Base-by-base conservation (phyloP, 2,329 filamentous ascomycete genomes). In the Diaporthe caulivora region DNA sequence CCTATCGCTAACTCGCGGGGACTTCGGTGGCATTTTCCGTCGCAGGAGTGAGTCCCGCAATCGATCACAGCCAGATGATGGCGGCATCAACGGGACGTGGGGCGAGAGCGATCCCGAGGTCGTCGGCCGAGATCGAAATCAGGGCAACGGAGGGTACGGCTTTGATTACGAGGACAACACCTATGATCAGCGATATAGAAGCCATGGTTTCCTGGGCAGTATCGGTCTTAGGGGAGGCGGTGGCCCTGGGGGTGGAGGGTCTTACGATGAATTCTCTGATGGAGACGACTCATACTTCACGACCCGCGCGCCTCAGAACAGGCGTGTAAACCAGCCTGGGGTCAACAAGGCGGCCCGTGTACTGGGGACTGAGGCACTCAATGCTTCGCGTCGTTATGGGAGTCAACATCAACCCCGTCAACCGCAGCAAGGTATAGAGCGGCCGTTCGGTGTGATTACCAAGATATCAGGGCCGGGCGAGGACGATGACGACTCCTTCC, bases 271-370 rank as follows among this genome's bases (percentile, higher is more conserved):
- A 77, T 91, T 85, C 77, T 83, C 84, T 1, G 84, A 85, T 2
- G 89, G 88, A 15, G 90, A 92, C 74, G 90, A 92, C 72, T 83
- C 85, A 6, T 87, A 88, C 74, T 92, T 92, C 77, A 88, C 84
- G 4, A 84, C 86, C 7, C 82, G 72, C 13, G 75, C 76, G 24
- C 80, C 81, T 17, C 78, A 79, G 26, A 80, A 80, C 6, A 71
- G 34, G 51, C 62, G 70, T 37, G 65, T 42, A 34, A 21, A 65
- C 57, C 53, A 78, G 78, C 49, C 73, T 68, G 40, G 75, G 71
- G 42, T 64, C 44, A 60, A 65, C 74, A 57, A 76, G 65, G 58
- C 74, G 53, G 73, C 70, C 17, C 57, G 65, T 24, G 51, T 75
- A 15, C 29, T 75, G 26, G 74, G 74, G 8, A 62, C 71, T 7